These are phyloP conservation scores for Acacia acuminata DNA, from an alignment of 306 rosid species.

Conservation along the genomic window DNA sequence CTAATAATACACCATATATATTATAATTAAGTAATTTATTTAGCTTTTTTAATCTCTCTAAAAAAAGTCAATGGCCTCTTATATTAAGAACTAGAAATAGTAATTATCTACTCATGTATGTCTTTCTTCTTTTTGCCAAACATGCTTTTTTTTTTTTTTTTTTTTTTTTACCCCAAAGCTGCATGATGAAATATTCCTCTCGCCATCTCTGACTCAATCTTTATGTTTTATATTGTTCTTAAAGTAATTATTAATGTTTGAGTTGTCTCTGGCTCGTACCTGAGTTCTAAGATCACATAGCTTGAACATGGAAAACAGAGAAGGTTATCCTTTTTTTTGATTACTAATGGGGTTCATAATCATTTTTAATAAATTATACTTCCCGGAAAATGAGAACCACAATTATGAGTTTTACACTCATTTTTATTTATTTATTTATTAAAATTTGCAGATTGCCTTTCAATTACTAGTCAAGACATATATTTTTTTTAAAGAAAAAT, in stretches of 20 bases:
- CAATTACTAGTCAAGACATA: conserved; percentile 84
- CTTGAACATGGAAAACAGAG: neutral
- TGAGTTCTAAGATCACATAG: conserved; percentile 38
- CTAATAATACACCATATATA: no score
- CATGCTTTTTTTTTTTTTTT: no score
- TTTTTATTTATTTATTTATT: no score
- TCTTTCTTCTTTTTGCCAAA: no score
- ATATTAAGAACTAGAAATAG: no score
- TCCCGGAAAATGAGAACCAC: conserved; percentile 44
- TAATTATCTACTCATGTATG: no score
- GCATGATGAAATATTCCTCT: conserved; percentile 19
- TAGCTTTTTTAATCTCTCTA: no score
- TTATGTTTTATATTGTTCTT: conserved; percentile 12
- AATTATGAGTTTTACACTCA: conserved; percentile 37
- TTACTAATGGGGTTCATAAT: conserved; percentile 35
- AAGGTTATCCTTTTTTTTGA: neutral
- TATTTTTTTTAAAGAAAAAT: no score
- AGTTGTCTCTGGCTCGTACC: conserved; percentile 45
- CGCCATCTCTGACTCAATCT: neutral
- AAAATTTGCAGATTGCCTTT: conserved; percentile 71
- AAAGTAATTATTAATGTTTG: conserved; percentile 32
- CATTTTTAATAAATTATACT: conserved; percentile 54
- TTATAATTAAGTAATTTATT: no score
- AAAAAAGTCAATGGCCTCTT: no score
- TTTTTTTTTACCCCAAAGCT: neutral